Evolutionary conservation across 2,329 filamentous ascomycete genomes (phyloP).

Genomic region (Cladosporium sp.): DNA sequence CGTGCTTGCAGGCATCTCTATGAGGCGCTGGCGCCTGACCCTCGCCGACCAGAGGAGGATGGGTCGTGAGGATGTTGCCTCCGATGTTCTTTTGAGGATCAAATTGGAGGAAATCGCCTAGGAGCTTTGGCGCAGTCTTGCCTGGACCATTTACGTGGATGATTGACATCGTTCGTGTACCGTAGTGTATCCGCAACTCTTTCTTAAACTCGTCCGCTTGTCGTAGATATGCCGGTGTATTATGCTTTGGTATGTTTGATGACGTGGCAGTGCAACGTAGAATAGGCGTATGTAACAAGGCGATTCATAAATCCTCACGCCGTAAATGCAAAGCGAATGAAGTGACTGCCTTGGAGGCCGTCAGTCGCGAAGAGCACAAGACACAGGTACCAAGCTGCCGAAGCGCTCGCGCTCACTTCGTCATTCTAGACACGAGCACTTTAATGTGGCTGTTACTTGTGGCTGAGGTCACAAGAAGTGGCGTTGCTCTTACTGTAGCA

Average conservation of each 20-base stretch:
- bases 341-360: background rate
- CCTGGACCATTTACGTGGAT: constrained; percentile 34
- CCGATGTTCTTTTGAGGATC: constrained; percentile 49
- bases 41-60: constrained; percentile 54
- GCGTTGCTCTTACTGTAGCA: no score
- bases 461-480: no score
- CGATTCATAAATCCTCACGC: background rate
- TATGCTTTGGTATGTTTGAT: background rate
- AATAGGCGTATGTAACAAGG: background rate
- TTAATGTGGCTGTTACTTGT: no score
- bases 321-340: constrained; percentile 2
- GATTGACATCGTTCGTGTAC: constrained; percentile 2
- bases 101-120: constrained; percentile 54
- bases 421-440: background rate
- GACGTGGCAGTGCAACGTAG: background rate
- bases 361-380: background rate
- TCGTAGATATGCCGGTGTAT: background rate
- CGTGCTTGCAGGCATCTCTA: constrained; percentile 57
- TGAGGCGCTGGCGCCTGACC: constrained; percentile 38
- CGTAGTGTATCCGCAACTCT: background rate
- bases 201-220: background rate
- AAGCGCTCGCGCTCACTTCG: background rate
- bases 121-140: constrained; percentile 52
- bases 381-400: background rate
- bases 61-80: constrained; percentile 53